Evolutionary conservation across 2,329 filamentous ascomycete species (phyloP).

Genomic region (Chaetomium globosum): DNA sequence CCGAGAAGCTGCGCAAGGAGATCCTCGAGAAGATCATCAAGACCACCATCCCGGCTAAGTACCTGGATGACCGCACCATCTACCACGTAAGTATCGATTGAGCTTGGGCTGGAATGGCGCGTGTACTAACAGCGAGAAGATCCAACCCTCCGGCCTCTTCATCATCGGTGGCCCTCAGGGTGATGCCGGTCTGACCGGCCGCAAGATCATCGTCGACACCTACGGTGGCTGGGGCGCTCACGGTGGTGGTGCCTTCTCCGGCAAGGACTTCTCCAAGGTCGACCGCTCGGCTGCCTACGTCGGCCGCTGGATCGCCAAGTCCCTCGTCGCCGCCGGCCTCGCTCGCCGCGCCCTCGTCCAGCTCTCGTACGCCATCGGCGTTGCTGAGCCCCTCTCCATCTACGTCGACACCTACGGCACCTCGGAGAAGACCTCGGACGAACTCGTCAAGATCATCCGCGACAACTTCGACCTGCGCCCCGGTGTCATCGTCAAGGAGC

Average conservation of each 20-base stretch:
- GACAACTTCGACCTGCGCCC: constrained; percentile 97
- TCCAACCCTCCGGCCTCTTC: constrained; percentile 97
- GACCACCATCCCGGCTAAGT: constrained; percentile 87
- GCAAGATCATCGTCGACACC: constrained; percentile 99
- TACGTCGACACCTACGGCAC: constrained; percentile 98
- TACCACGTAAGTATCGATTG: constrained; percentile 73
- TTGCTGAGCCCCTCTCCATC: constrained; percentile 95
- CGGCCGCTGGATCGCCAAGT: constrained; percentile 98
- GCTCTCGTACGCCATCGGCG: constrained; percentile 99
- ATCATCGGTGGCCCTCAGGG: constrained; percentile 99
- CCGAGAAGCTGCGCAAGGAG: constrained; percentile 89
- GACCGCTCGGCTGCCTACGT: constrained; percentile 98
- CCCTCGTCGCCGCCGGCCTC: constrained; percentile 83
- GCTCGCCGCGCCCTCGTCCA: constrained; percentile 93
- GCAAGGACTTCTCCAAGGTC: constrained; percentile 99
- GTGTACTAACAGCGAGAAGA: constrained; percentile 50
- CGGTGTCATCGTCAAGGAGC: constrained; percentile 97
- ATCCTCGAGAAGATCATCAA: constrained; percentile 98
- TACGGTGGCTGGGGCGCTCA: constrained; percentile 99
- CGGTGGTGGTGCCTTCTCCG: constrained; percentile 99
- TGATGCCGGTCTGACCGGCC: constrained; percentile 96
- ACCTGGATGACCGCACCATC: constrained; percentile 88
- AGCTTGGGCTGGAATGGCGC: background rate
- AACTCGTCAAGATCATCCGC: constrained; percentile 92
- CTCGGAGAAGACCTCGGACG: constrained; percentile 81